Conservation (phyloP, 768 basidiomycete species). For the Calocera viscosa region DNA sequence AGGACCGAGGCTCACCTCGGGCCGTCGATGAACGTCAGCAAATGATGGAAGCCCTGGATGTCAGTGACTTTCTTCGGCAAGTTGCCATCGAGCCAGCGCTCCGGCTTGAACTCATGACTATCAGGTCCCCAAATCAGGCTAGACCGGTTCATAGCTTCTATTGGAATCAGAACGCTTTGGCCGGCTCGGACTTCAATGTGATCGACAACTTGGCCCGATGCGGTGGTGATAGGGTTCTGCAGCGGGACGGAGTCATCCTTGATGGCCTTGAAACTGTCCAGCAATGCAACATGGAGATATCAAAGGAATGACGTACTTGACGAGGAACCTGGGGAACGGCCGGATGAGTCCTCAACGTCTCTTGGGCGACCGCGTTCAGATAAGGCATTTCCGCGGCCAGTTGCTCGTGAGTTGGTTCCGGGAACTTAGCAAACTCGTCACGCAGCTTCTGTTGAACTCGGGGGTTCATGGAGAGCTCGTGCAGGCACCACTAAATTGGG, state of each 20-base stretch:
- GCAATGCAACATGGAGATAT: too few relatives aligned
- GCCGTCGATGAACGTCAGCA: conserved; percentile 2
- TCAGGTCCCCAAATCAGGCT: conserved; percentile 46
- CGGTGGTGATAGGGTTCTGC: conserved; percentile 20
- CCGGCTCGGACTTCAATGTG: conserved; percentile 43
- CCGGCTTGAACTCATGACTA: conserved; percentile 44
- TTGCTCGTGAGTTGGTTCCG: conserved; percentile 27
- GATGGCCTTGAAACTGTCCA: conserved; percentile 22
- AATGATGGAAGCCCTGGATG: neutral
- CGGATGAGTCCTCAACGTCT: conserved; percentile 49
- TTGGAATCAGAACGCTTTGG: conserved; percentile 42
- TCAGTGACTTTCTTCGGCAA: neutral
- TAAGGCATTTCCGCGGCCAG: conserved; percentile 27
- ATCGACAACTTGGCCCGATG: conserved; percentile 21
- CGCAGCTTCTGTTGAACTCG: conserved; percentile 47
- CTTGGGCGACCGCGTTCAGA: conserved; percentile 49
- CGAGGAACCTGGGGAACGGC: conserved; percentile 55
- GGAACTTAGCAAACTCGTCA: conserved; percentile 37
- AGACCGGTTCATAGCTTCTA: conserved; percentile 34
- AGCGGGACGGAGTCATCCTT: conserved; percentile 45
- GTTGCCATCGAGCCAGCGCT: conserved; percentile 42
- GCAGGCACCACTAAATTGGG: conserved; percentile 51
- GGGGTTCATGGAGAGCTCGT: conserved; percentile 44
- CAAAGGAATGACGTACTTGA: neutral
- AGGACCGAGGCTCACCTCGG: neutral